phyloP scores from a whole-genome alignment of 495 filamentous ascomycete genomes.

The Gamarada debralockiae region DNA sequence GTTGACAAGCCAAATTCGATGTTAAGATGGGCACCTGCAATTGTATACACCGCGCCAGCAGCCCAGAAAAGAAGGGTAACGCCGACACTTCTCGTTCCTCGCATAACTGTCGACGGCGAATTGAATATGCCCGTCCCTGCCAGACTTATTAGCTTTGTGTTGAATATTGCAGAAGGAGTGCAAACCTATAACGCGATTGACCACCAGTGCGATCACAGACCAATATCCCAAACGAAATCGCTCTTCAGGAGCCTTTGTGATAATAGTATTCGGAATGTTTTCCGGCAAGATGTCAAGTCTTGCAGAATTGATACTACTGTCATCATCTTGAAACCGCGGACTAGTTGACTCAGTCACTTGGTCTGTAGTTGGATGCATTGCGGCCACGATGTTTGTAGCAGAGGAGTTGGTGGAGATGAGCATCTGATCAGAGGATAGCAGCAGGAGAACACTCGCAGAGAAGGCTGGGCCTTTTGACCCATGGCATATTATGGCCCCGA shows the following conservation, averaged over 20 bases:
- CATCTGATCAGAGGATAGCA: background rate
- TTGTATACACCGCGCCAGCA: conserved; percentile 29
- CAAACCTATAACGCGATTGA: conserved; percentile 30
- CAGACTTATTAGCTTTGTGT: background rate
- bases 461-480: conserved; percentile 2
- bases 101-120: conserved; percentile 30
- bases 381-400: background rate
- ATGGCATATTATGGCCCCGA: background rate
- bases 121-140: conserved; percentile 37
- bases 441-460: too few relatives aligned
- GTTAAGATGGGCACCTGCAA: conserved; percentile 35
- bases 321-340: conserved; percentile 4
- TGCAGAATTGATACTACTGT: conserved; percentile 4
- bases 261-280: conserved; percentile 20
- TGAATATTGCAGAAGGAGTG: background rate
- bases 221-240: conserved; percentile 24
- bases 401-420: background rate
- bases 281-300: conserved; percentile 8
- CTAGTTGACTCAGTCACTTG: conserved; percentile 2
- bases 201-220: conserved; percentile 24
- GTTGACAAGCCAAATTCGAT: conserved; percentile 41
- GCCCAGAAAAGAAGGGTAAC: conserved; percentile 36
- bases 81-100: conserved; percentile 33
- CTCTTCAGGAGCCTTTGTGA: conserved; percentile 25
- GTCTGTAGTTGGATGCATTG: conserved; percentile 8